These are phyloP conservation scores for Amanita jacksonii DNA, from an alignment of 768 basidiomycete genomes.

Conservation along the genomic window DNA sequence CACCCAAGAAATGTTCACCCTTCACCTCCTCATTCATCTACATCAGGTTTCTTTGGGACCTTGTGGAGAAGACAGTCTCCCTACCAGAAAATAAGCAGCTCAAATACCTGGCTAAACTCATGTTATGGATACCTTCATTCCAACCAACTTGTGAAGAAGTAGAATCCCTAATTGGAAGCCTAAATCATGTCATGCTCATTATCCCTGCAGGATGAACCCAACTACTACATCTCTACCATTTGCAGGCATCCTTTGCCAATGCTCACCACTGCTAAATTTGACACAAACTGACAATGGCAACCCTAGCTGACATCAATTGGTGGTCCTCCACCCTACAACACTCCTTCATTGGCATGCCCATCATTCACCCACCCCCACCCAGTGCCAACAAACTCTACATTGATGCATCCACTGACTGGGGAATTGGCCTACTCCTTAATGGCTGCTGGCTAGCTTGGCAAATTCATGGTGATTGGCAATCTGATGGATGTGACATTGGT, in stretches of 20 bases:
- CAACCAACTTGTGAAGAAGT: conserved; percentile 14
- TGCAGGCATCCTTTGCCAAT: no score
- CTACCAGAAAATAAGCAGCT: conserved; percentile 21
- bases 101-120: conserved; percentile 20
- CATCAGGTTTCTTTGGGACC: conserved; percentile 29
- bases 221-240: no score
- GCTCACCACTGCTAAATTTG: no score
- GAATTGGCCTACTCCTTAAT: conserved; percentile 14
- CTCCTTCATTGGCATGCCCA: no score
- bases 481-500: conserved; percentile 14
- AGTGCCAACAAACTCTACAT: conserved; percentile 9
- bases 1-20: conserved; percentile 17
- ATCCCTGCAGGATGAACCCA: conserved; percentile 20
- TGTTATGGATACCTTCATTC: conserved; percentile 9
- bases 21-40: conserved; percentile 23
- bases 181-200: conserved; percentile 22
- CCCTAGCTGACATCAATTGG: no score
- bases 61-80: conserved; percentile 18
- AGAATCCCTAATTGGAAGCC: conserved; percentile 27
- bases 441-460: conserved; percentile 12
- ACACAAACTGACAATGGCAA: no score
- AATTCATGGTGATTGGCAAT: conserved; percentile 2
- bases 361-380: background rate
- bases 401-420: conserved; percentile 17
- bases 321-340: no score